Percentiles rank a stretch among this genome's conserved stretches.
Conservation (phyloP, 1,139 yeast genomes). For the Hyphopichia pseudoburtonii region DNA sequence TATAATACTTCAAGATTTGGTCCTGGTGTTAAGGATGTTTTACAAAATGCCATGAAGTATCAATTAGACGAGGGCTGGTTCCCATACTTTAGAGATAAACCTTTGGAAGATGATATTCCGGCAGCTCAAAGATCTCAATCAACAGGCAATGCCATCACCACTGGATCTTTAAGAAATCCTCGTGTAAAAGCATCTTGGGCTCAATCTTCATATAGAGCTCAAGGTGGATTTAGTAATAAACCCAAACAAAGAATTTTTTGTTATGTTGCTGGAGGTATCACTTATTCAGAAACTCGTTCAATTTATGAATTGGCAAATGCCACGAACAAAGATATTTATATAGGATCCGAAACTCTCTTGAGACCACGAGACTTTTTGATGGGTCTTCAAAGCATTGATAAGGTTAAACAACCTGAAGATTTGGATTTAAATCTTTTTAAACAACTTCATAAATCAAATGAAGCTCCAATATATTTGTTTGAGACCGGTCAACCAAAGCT, state of each 20-base stretch:
- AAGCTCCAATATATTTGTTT: slow-evolving; percentile 38
- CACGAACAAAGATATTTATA: slow-evolving; percentile 69
- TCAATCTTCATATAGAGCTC: slow-evolving; percentile 39
- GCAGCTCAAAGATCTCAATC: slow-evolving; percentile 17
- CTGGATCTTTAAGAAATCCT: slow-evolving; percentile 61
- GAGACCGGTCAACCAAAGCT: slow-evolving; percentile 22
- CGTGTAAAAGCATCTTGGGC: slow-evolving; percentile 87
- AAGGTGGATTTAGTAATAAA: slow-evolving; percentile 19
- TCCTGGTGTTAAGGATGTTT: slow-evolving; percentile 64
- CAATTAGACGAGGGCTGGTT: slow-evolving; percentile 57
- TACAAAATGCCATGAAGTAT: slow-evolving; percentile 49
- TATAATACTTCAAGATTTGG: slow-evolving; percentile 76
- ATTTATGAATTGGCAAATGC: slow-evolving; percentile 68
- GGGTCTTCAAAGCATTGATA: slow-evolving; percentile 45
- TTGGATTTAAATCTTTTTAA: slow-evolving; percentile 34
- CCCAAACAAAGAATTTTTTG: slow-evolving; percentile 73
- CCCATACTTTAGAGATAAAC: slow-evolving; percentile 79
- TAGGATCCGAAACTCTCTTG: slow-evolving; percentile 80
- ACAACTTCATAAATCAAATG: slow-evolving; percentile 22
- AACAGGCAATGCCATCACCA: slow-evolving; percentile 26
- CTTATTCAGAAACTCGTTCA: slow-evolving; percentile 77
- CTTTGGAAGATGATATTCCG: slow-evolving; percentile 57
- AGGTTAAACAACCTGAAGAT: slow-evolving; percentile 29
- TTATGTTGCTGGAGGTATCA: slow-evolving; percentile 87
- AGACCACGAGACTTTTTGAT: slow-evolving; percentile 60